Evolutionary conservation across 2,329 filamentous ascomycete genomes (phyloP), one percentile per base, ranked within the genome.

Genomic region (Xylariaceae sp.): DNA sequence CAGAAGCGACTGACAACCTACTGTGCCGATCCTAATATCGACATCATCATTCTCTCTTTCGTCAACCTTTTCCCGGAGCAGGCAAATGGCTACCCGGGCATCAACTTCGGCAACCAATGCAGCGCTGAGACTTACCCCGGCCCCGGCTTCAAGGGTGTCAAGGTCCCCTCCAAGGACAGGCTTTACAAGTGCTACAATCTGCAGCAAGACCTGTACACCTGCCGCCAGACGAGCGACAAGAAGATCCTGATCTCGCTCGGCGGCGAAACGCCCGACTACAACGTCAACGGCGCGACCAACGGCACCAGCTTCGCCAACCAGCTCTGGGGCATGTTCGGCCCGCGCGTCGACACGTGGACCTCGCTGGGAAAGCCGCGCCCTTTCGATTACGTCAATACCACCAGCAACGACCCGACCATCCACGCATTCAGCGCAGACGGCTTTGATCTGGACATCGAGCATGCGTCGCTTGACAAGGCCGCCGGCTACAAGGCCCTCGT

Each of bases 31-130:
- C 47, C 61, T 1, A 54, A 50, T 16, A 59, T 69, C 34, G 67
- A 69, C 39, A 57, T 68, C 11, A 68, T 70, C 43, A 55, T 67
- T 11, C 53, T 69, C 4, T 66, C 60, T 3, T 69, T 69, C 44
- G 60, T 69, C 14, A 50, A 64, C 37, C 49, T 61, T 4, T 69
- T 69, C 46, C 63, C 65, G 9, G 53, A 57, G 4, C 61, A 68
- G 41, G 63, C 59, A n/a, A 63, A 69, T 37, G 66, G 66, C 14
- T 57, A 59, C 24, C 62, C 64, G 1, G 63, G 59, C 2, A 55
- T 62, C 27, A 64, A 68, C 47, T 67, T 65, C 40, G 66, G 64
- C 4, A 68, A 67, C 38, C 57, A 63, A 34, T 69, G 66, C 46
- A 61, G 57, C 28, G 49, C 48, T 11, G 41, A 50, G 9, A 50